Evolutionary conservation across 176 grass and related monocot genomes (phyloP).

Genomic region (Oryza nivara): DNA sequence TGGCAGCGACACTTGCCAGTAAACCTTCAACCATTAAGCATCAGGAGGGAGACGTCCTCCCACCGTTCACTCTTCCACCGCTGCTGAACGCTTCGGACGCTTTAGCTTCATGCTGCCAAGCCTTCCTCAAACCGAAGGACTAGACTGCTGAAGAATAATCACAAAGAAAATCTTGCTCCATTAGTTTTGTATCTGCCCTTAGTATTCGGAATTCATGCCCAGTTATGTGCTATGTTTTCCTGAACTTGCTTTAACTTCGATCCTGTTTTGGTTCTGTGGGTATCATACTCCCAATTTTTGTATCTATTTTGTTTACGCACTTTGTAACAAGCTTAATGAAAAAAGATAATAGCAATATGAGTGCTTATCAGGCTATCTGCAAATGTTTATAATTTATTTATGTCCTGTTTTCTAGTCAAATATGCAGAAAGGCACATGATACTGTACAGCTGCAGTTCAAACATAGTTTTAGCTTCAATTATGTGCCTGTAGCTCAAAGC

Average conservation of each 20-base stretch:
- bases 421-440: neutral
- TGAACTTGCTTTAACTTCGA: conserved; percentile 10
- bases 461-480: neutral
- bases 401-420: neutral
- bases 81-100: conserved; percentile 57
- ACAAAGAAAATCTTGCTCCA: neutral
- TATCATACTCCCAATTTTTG: neutral
- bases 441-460: neutral
- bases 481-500: neutral
- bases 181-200: neutral
- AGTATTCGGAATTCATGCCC: neutral
- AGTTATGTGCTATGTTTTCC: neutral
- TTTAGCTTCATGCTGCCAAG: conserved; percentile 62
- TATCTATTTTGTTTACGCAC: neutral
- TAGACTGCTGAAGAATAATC: conserved; percentile 10
- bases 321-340: conserved; percentile 27
- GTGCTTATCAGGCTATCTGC: conserved; percentile 1
- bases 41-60: conserved; percentile 41
- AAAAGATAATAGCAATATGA: neutral
- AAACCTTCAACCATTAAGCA: neutral
- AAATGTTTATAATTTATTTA: neutral
- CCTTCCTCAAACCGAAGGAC: conserved; percentile 50
- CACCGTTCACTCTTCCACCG: conserved; percentile 67
- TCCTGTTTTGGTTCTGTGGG: neutral
- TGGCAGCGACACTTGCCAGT: conserved; percentile 40